phyloP scores from a whole-genome alignment of 2,329 filamentous ascomycete genomes.

The Orbilia quercus region DNA sequence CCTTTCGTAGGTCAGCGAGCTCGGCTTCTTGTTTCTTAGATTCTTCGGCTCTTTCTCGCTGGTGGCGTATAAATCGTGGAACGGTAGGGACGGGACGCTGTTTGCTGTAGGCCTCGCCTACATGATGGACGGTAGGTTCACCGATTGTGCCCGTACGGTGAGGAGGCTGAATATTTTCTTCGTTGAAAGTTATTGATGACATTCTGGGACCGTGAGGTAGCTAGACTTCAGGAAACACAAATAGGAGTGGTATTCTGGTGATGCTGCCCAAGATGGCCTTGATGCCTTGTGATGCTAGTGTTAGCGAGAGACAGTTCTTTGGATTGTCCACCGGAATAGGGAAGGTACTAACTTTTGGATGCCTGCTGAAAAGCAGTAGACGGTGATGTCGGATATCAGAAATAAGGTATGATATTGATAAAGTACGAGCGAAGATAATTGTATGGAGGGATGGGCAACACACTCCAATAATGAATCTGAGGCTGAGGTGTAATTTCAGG shows the following conservation, averaged over 20 bases:
- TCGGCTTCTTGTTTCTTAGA: conserved; percentile 48
- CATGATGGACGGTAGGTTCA: conserved; percentile 41
- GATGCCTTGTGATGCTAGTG: not conserved
- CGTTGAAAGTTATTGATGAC: conserved; percentile 16
- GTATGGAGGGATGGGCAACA: too few relatives aligned
- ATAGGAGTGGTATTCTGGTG: conserved; percentile 8
- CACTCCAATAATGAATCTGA: not conserved
- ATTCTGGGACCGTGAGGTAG: conserved; percentile 8
- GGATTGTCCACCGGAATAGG: too few relatives aligned
- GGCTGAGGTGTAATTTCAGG: not conserved
- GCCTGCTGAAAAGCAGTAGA: too few relatives aligned
- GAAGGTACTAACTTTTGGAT: too few relatives aligned
- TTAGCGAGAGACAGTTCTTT: not conserved
- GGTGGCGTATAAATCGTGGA: conserved; percentile 46
- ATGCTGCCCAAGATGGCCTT: not conserved
- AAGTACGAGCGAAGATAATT: too few relatives aligned
- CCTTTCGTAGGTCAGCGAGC: conserved; percentile 23
- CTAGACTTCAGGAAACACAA: conserved; percentile 21
- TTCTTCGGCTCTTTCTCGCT: conserved; percentile 37
- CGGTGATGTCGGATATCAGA: too few relatives aligned
- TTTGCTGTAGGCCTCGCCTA: conserved; percentile 48
- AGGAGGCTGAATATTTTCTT: conserved; percentile 20
- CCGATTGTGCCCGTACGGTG: conserved; percentile 36
- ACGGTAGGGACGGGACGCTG: conserved; percentile 44
- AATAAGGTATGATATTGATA: too few relatives aligned